Evolutionary conservation across 2,329 filamentous ascomycete species (phyloP).

Genomic region (Chaetomiaceae sp.): DNA sequence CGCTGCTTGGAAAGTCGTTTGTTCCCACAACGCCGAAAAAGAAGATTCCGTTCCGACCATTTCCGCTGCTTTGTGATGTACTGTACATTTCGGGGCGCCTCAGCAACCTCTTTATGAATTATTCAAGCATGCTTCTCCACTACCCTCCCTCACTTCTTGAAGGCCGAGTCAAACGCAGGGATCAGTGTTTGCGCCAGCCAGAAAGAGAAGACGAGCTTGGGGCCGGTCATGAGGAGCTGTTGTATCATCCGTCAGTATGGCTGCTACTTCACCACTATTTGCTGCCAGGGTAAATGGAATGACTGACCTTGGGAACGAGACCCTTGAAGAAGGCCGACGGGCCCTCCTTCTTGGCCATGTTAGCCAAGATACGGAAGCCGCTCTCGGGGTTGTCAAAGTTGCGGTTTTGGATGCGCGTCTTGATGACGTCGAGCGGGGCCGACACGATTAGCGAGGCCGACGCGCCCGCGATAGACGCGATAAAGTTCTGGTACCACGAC

Average conservation of each 20-base stretch:
- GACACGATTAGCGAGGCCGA: slow-evolving; percentile 93
- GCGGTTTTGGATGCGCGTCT: slow-evolving; percentile 95
- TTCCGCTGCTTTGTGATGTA: not conserved
- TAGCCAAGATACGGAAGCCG: slow-evolving; percentile 83
- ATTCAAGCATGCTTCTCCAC: not conserved
- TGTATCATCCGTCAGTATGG: slow-evolving; percentile 6
- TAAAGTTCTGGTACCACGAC: slow-evolving; percentile 91
- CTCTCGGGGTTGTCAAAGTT: slow-evolving; percentile 98
- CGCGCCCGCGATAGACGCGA: slow-evolving; percentile 92
- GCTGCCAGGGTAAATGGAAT: not conserved
- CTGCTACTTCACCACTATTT: not conserved
- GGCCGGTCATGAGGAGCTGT: slow-evolving; percentile 92
- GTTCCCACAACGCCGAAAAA: slow-evolving; percentile 16
- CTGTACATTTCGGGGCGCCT: too few species aligned
- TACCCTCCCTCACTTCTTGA: slow-evolving; percentile 28
- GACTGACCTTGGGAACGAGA: slow-evolving; percentile 74
- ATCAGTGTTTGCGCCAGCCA: slow-evolving; percentile 99
- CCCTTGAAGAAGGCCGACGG: slow-evolving; percentile 93
- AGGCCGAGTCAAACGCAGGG: slow-evolving; percentile 69
- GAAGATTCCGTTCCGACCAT: slow-evolving; percentile 9
- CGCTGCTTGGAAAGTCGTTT: slow-evolving; percentile 5
- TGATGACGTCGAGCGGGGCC: slow-evolving; percentile 95
- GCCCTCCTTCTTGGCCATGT: slow-evolving; percentile 92
- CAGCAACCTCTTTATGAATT: too few species aligned
- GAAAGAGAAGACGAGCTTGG: slow-evolving; percentile 99